Percentiles rank a stretch among this genome's conserved stretches.
phyloP scores from a whole-genome alignment of 2,329 filamentous ascomycete genomes.

The Teratosphaeriaceae sp. region DNA sequence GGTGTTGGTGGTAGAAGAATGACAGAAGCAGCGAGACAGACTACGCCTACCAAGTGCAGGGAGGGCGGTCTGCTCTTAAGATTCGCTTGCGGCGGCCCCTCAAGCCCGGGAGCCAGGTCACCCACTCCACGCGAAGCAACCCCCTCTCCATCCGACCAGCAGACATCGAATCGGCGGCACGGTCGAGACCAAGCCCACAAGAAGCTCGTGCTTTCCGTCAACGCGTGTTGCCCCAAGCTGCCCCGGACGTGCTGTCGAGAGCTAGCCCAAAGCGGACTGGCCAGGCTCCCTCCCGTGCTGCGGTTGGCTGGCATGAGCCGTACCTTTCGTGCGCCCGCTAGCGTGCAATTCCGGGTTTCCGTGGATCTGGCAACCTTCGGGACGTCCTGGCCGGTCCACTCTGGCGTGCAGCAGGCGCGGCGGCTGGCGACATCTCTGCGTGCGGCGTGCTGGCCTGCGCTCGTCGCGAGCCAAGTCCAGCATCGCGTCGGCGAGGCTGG shows the following conservation, averaged over 20 bases:
- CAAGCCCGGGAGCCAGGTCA: conserved; percentile 11
- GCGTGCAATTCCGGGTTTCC: conserved; percentile 12
- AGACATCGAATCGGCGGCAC: background rate
- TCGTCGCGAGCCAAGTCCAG: no score
- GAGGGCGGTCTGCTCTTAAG: conserved; percentile 3
- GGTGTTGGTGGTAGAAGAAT: background rate
- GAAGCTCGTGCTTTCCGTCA: conserved; percentile 2
- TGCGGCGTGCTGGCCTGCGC: background rate
- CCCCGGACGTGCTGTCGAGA: conserved; percentile 5
- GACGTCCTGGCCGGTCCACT: background rate
- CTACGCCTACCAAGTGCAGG: background rate
- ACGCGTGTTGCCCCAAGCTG: background rate
- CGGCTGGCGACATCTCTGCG: background rate
- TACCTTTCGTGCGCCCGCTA: conserved; percentile 6
- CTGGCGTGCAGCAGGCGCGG: background rate
- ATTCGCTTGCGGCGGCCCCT: conserved; percentile 10
- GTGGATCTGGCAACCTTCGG: conserved; percentile 7
- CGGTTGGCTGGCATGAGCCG: conserved; percentile 17
- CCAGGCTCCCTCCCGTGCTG: conserved; percentile 12
- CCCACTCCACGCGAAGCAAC: conserved; percentile 1
- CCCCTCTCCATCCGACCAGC: conserved; percentile 3
- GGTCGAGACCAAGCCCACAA: conserved; percentile 1
- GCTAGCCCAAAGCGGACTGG: conserved; percentile 20
- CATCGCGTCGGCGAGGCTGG: background rate
- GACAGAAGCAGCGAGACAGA: background rate